Evolutionary conservation across 208 protist species (phyloP).

Genomic region (Leishmania braziliensis): DNA sequence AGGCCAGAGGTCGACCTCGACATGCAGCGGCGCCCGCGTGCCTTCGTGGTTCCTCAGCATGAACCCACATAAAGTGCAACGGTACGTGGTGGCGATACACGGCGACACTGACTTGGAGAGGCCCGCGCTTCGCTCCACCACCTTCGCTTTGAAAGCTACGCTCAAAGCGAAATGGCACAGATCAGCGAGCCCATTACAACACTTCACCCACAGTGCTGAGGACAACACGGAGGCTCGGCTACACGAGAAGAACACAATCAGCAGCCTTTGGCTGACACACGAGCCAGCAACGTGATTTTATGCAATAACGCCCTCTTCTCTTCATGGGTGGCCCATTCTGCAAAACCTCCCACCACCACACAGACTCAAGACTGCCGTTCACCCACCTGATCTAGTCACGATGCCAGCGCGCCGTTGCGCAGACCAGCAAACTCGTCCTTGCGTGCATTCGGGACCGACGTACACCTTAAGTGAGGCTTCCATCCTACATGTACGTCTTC

Average conservation of each 20-base stretch:
- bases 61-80: not conserved
- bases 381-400: not conserved
- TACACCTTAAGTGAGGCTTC: not conserved
- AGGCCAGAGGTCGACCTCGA: not conserved
- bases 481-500: constrained; percentile 64
- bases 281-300: not conserved
- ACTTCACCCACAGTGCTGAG: not conserved
- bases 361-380: not conserved
- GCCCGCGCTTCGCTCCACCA: not conserved
- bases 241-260: not conserved
- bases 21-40: not conserved
- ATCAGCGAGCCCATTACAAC: not conserved
- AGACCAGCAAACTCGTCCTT: too few species aligned
- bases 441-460: not conserved
- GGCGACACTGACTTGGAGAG: too few species aligned
- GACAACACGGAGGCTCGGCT: not conserved
- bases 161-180: not conserved
- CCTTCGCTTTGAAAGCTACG: not conserved
- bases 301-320: not conserved
- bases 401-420: not conserved
- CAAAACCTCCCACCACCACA: not conserved
- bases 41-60: not conserved
- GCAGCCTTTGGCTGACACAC: not conserved
- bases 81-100: not conserved
- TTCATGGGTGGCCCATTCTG: not conserved